phyloP scores from a whole-genome alignment of 495 filamentous ascomycete genomes.

The Penicillium cataractarum region DNA sequence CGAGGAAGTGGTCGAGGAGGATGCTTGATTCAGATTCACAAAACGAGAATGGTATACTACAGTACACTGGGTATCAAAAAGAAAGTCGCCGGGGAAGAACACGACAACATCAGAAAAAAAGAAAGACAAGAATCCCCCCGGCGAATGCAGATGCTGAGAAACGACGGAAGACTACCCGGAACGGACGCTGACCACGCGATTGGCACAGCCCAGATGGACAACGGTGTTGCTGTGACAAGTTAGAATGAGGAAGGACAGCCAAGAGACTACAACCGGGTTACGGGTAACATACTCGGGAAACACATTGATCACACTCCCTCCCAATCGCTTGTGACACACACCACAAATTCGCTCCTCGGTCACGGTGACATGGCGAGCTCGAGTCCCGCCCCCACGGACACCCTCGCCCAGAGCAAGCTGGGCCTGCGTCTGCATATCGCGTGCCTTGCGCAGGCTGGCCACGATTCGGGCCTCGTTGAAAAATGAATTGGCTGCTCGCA shows the following conservation, averaged over 20 bases:
- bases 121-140: conserved; percentile 17
- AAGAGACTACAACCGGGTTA: not conserved
- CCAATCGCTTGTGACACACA: conserved; percentile 90
- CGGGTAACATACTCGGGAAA: conserved; percentile 61
- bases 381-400: conserved; percentile 51
- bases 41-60: conserved; percentile 17
- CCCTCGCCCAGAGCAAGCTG: conserved; percentile 69
- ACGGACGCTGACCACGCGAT: conserved; percentile 37
- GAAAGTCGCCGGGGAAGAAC: conserved; percentile 17
- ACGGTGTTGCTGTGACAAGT: conserved; percentile 57
- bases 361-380: conserved; percentile 76
- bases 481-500: conserved; percentile 81
- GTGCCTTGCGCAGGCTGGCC: conserved; percentile 70
- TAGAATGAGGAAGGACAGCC: conserved; percentile 19
- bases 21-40: conserved; percentile 42
- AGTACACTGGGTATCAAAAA: conserved; percentile 47
- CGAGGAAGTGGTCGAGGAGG: conserved; percentile 69
- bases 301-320: conserved; percentile 82
- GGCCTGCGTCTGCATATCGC: conserved; percentile 71
- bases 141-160: conserved; percentile 20
- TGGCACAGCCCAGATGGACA: conserved; percentile 83
- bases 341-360: conserved; percentile 86
- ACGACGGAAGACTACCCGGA: conserved; percentile 20
- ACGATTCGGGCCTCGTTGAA: conserved; percentile 80
- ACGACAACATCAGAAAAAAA: conserved; percentile 21